phyloP scores from a whole-genome alignment of 2,329 filamentous ascomycete species.

The Ophiognomonia clavigignenti-juglandacearum region DNA sequence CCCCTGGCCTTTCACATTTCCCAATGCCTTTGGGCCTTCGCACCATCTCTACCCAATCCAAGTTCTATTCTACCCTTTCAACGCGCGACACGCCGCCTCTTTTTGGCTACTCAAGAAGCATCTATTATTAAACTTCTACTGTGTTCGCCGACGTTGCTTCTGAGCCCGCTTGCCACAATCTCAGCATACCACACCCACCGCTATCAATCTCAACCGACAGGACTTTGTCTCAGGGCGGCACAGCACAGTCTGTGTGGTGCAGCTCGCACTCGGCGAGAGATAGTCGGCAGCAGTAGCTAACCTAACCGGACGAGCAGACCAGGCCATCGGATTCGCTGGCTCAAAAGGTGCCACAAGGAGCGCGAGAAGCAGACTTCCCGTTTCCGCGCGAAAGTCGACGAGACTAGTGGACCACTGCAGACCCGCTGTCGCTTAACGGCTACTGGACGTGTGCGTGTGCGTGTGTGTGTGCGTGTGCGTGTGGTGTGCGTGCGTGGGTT shows the following conservation, averaged over 20 bases:
- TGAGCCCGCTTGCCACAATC: too few species aligned
- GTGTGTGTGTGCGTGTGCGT: too few species aligned
- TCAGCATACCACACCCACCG: neutral
- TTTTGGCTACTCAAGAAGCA: too few species aligned
- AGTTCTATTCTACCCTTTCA: neutral
- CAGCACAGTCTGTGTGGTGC: slow-evolving; percentile 3
- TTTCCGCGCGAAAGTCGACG: slow-evolving; percentile 11
- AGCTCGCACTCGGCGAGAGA: neutral
- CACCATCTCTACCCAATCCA: neutral
- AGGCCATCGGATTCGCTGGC: slow-evolving; percentile 7
- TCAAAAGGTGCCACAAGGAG: slow-evolving; percentile 9
- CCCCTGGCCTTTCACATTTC: slow-evolving; percentile 7
- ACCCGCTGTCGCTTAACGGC: slow-evolving; percentile 8
- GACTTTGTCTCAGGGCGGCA: neutral
- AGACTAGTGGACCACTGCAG: slow-evolving; percentile 15
- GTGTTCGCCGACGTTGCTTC: neutral
- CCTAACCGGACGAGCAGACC: slow-evolving; percentile 11
- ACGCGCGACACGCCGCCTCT: neutral
- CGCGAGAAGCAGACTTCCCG: slow-evolving; percentile 14
- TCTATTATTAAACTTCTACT: neutral
- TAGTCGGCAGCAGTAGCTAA: slow-evolving; percentile 7
- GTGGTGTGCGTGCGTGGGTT: too few species aligned
- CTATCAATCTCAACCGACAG: neutral
- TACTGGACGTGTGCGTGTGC: slow-evolving; percentile 11
- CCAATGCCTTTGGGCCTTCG: neutral